Conservation (phyloP, 2,329 filamentous ascomycete species). For the Aspergillus sp. region DNA sequence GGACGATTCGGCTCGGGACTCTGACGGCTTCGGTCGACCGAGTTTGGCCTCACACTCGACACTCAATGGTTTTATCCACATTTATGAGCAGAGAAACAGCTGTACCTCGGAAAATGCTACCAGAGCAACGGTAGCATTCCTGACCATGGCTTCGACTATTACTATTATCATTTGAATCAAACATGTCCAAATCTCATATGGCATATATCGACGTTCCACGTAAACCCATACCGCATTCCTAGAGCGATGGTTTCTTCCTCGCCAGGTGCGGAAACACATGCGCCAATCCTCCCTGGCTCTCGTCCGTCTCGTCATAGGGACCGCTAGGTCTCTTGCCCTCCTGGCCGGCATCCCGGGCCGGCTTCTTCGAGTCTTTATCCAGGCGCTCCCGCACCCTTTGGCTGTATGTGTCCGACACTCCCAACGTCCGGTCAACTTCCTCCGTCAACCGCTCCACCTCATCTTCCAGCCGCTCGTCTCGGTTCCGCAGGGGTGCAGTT, state of each 20-base stretch:
- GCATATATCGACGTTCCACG: too few species aligned
- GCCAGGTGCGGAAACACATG: slow-evolving; percentile 31
- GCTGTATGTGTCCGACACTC: slow-evolving; percentile 38
- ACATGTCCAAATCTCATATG: too few species aligned
- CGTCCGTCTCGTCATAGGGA: slow-evolving; percentile 1
- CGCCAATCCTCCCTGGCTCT: slow-evolving; percentile 13
- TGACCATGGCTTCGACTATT: too few species aligned
- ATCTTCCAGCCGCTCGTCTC: slow-evolving; percentile 49
- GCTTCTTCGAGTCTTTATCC: slow-evolving; percentile 6
- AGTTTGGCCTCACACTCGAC: too few species aligned
- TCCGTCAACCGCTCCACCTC: slow-evolving; percentile 50
- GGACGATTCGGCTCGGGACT: too few species aligned
- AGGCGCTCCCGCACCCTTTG: slow-evolving; percentile 29
- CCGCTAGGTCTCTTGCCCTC: not conserved
- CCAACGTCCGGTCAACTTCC: slow-evolving; percentile 49
- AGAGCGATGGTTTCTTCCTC: slow-evolving; percentile 8
- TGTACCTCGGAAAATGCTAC: too few species aligned
- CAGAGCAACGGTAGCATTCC: too few species aligned
- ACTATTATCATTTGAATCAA: too few species aligned
- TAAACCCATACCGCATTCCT: not conserved
- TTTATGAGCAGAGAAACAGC: too few species aligned
- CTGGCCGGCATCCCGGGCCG: slow-evolving; percentile 1
- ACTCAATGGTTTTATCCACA: too few species aligned
- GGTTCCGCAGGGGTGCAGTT: slow-evolving; percentile 32
- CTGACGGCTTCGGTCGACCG: too few species aligned